Base-by-base conservation (phyloP, 805 yeast genomes). In the Starmerella sp. region DNA sequence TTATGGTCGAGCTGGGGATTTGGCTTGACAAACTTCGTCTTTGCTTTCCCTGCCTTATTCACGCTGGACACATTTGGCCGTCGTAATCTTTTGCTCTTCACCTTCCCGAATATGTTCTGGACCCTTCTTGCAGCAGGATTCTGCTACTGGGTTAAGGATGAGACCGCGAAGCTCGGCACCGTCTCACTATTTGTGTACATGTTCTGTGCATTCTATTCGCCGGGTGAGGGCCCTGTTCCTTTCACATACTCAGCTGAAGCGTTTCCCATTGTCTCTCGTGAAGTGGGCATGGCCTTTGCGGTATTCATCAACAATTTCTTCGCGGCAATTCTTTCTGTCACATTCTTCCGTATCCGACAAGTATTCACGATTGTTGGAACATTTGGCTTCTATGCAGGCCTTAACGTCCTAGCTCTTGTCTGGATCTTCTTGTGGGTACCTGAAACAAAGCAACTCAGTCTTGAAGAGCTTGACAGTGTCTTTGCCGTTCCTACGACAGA, bases 141-240 rank as follows among this genome's bases (percentile, higher is more conserved):
- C 61, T 83, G 88, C 0, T 85, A 86, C 72, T 82, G 82, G 77
- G 82, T 85, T 56, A 75, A 78, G 34, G 75, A 75, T 0, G 66
- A 64, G 29, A 17, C 49, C n/a, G 68, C 77, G 6, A 75, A 86
- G 63, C 69, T 83, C 57, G 96, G 82, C 2, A 75, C 83, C 52
- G 81, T 86, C 53, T 74, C 84, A 6, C 71, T 81, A 56, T 95
- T 93, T 60, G 81, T 87, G 55, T 87, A 87, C 67, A 66, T 87
- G 38, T 86, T 78, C 68, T 73, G 86, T 0, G 76, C 80, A 42
- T 83, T 84, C 55, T 87, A 87, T 69, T 84, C 95, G 0, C 80
- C 86, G 4, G 91, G 95, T 53, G 87, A 84, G 68, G 95, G 95
- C 45, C 95, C 93, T 11, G 93, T 87, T 48, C 95, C 95, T 3